These are phyloP conservation scores for Trichoderma asperellum DNA, from an alignment of 2,329 filamentous ascomycete species.

Conservation along the genomic window DNA sequence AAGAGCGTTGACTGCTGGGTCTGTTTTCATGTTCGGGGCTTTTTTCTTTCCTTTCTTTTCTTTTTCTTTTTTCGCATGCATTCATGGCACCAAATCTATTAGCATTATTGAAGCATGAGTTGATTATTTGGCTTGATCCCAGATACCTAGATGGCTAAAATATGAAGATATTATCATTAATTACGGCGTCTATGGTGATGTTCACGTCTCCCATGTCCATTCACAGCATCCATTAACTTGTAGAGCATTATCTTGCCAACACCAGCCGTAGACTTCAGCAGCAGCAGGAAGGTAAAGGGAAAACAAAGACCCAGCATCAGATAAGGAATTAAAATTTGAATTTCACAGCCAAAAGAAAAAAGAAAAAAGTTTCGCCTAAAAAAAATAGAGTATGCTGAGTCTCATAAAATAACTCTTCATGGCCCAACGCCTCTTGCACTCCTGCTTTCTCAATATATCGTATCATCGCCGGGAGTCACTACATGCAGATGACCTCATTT, in stretches of 20 bases:
- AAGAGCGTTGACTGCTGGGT: neutral
- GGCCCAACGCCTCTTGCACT: slow-evolving; percentile 33
- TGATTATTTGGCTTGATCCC: neutral
- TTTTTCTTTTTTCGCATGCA: neutral
- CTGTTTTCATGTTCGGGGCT: neutral
- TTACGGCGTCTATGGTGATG: neutral
- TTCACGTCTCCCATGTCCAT: neutral
- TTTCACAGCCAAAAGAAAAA: slow-evolving; percentile 38
- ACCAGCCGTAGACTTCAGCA: neutral
- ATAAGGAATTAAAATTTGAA: slow-evolving; percentile 28
- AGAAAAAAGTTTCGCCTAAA: slow-evolving; percentile 39
- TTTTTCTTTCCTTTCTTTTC: neutral
- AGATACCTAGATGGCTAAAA: neutral
- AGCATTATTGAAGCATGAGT: neutral
- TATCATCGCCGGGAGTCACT: slow-evolving; percentile 25
- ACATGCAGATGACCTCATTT: neutral
- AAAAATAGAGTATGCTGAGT: slow-evolving; percentile 43
- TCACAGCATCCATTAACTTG: neutral
- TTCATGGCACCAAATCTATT: neutral
- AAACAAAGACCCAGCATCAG: neutral
- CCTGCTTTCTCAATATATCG: slow-evolving; percentile 13
- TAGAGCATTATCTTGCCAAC: neutral
- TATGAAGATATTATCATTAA: neutral
- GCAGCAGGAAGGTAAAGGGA: neutral
- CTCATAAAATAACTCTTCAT: slow-evolving; percentile 38